A percentile compares a stretch with the other conserved stretches of the same genome.
Evolutionary conservation across 2,329 filamentous ascomycete genomes (phyloP).

Genomic region (Penicillium sp.): DNA sequence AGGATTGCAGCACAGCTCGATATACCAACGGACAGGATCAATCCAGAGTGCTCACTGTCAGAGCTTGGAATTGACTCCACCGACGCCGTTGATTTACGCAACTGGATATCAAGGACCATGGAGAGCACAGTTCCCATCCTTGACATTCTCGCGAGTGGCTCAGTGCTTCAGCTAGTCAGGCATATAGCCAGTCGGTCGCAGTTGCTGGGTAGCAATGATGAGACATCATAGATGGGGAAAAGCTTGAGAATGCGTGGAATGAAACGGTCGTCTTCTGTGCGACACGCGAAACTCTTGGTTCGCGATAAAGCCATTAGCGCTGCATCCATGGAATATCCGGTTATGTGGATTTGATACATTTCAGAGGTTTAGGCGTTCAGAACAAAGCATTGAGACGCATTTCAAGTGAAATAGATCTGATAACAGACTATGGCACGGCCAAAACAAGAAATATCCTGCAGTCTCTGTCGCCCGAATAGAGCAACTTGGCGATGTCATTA

Average conservation of each 20-base stretch:
- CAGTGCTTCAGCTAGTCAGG: constrained; percentile 26
- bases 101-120: constrained; percentile 44
- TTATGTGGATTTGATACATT: not conserved
- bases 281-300: not conserved
- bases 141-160: constrained; percentile 31
- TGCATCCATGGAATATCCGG: not conserved
- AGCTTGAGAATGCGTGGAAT: not conserved
- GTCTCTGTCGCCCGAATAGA: too few relatives aligned
- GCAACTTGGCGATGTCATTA: too few relatives aligned
- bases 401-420: too few relatives aligned
- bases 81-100: constrained; percentile 49
- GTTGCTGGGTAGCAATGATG: not conserved
- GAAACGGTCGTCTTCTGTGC: not conserved
- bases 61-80: constrained; percentile 48
- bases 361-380: not conserved
- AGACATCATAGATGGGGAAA: not conserved
- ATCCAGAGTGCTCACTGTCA: constrained; percentile 29
- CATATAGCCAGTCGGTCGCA: constrained; percentile 21
- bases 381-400: not conserved
- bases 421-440: too few relatives aligned
- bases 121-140: constrained; percentile 31
- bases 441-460: too few relatives aligned
- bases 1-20: constrained; percentile 25
- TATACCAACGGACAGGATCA: constrained; percentile 22
- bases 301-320: not conserved